A percentile compares a stretch with the other conserved stretches of the same genome.
phyloP scores from a whole-genome alignment of 768 basidiomycete species.

The Suillus occidentalis region DNA sequence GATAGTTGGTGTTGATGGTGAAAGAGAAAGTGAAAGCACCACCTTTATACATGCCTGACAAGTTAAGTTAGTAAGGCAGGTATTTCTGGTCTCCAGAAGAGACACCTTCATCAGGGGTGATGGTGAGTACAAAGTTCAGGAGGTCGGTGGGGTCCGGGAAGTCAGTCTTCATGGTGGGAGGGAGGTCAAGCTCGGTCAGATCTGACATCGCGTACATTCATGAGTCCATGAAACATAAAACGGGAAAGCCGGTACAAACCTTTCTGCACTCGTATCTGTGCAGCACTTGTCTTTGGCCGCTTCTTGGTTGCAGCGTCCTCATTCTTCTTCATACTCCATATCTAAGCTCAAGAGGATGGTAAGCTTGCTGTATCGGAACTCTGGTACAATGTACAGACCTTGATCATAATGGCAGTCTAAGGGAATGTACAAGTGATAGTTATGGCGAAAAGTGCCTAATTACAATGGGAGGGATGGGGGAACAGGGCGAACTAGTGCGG shows the following conservation, averaged over 20 bases:
- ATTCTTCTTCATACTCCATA: constrained; percentile 99
- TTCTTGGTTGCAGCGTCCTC: constrained; percentile 97
- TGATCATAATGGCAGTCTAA: constrained; percentile 38
- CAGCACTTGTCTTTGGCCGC: constrained; percentile 97
- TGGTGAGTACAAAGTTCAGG: constrained; percentile 94
- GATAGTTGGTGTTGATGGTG: constrained; percentile 96
- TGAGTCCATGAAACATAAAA: background rate
- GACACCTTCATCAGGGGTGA: constrained; percentile 94
- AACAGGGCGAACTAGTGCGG: constrained; percentile 22
- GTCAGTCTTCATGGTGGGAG: constrained; percentile 92
- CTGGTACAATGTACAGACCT: constrained; percentile 30
- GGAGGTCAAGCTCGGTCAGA: constrained; percentile 94
- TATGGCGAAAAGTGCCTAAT: constrained; percentile 15
- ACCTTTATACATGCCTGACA: constrained; percentile 94
- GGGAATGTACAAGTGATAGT: constrained; percentile 11
- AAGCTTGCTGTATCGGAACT: constrained; percentile 6
- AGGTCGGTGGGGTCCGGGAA: constrained; percentile 93
- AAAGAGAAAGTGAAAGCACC: constrained; percentile 94
- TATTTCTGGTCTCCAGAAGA: constrained; percentile 1
- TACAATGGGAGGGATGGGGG: constrained; percentile 12
- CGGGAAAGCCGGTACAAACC: constrained; percentile 45
- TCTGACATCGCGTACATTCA: constrained; percentile 48
- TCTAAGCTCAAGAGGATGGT: constrained; percentile 47
- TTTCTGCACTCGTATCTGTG: constrained; percentile 99
- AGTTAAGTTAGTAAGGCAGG: background rate